phyloP scores from a whole-genome alignment of 345 rosid species.

The Syzygium oleosum region DNA sequence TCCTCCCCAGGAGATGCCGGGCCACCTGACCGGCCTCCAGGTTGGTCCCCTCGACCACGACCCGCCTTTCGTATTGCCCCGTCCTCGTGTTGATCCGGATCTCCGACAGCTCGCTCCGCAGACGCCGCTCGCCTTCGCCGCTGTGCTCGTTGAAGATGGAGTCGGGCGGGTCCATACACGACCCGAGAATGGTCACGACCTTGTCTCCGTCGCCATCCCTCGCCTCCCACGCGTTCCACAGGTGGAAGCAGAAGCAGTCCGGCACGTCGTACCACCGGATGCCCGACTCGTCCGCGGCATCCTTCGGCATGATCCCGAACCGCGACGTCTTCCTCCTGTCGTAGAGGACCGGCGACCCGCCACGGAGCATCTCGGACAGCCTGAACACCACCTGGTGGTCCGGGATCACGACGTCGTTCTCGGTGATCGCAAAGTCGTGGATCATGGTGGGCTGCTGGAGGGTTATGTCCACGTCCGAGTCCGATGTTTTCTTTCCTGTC shows the following conservation, averaged over 20 bases:
- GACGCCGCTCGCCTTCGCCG: slow-evolving; percentile 14
- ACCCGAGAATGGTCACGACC: slow-evolving; percentile 40
- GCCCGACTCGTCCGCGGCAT: slow-evolving; percentile 26
- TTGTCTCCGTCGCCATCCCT: slow-evolving; percentile 18
- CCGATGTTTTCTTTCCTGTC: slow-evolving; percentile 42
- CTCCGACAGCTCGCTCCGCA: slow-evolving; percentile 35
- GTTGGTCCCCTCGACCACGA: slow-evolving; percentile 31
- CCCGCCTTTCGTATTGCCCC: slow-evolving; percentile 26
- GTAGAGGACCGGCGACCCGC: slow-evolving; percentile 68
- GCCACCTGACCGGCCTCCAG: slow-evolving; percentile 64
- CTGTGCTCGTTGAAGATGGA: slow-evolving; percentile 46
- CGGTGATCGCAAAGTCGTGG: slow-evolving; percentile 66
- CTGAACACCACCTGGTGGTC: slow-evolving; percentile 78
- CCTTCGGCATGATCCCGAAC: slow-evolving; percentile 38
- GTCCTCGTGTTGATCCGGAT: slow-evolving; percentile 49
- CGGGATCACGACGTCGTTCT: slow-evolving; percentile 44
- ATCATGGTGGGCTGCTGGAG: slow-evolving; percentile 54
- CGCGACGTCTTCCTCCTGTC: slow-evolving; percentile 38
- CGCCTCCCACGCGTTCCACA: slow-evolving; percentile 85
- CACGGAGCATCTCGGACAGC: slow-evolving; percentile 51
- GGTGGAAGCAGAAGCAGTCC: slow-evolving; percentile 57
- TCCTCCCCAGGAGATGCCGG: slow-evolving; percentile 23
- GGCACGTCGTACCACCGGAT: slow-evolving; percentile 54
- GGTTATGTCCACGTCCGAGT: slow-evolving; percentile 34
- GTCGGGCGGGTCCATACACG: slow-evolving; percentile 74